Conservation (phyloP, 257 asterid species). For the Nicotiana sylvestris region DNA sequence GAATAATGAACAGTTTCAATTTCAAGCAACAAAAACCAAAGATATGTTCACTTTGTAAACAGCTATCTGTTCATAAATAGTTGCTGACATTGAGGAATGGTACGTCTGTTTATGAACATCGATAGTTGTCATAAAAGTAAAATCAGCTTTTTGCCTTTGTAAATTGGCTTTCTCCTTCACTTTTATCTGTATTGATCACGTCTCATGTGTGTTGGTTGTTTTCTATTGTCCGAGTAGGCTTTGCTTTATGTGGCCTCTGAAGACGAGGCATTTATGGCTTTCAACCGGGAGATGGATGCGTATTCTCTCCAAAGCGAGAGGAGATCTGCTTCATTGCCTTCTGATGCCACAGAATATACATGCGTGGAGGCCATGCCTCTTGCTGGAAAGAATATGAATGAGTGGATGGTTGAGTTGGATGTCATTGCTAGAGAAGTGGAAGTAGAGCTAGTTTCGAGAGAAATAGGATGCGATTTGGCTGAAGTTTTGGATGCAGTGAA, state of each 20-base stretch:
- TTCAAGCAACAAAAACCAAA: neutral
- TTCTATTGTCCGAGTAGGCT: conserved; percentile 34
- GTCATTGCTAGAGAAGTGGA: conserved; percentile 79
- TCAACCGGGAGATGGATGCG: conserved; percentile 64
- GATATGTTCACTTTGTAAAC: neutral
- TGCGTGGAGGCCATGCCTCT: conserved; percentile 63
- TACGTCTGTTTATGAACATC: neutral
- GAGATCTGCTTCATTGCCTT: conserved; percentile 27
- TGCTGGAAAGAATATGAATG: conserved; percentile 63
- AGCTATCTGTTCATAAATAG: neutral
- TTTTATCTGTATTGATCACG: neutral
- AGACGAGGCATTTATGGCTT: conserved; percentile 73
- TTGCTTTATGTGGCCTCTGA: conserved; percentile 82
- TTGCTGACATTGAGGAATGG: neutral
- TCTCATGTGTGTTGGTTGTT: neutral
- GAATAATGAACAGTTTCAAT: neutral
- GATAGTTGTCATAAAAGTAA: neutral
- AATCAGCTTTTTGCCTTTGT: neutral
- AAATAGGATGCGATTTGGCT: conserved; percentile 70
- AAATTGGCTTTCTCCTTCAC: neutral
- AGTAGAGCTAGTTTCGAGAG: conserved; percentile 77
- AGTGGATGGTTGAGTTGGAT: conserved; percentile 79
- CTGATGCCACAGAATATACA: conserved; percentile 43
- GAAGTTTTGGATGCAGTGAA: conserved; percentile 90
- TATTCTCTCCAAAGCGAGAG: conserved; percentile 54